Evolutionary conservation across 495 filamentous ascomycete genomes (phyloP).

Genomic region (Penicillium ucsense): DNA sequence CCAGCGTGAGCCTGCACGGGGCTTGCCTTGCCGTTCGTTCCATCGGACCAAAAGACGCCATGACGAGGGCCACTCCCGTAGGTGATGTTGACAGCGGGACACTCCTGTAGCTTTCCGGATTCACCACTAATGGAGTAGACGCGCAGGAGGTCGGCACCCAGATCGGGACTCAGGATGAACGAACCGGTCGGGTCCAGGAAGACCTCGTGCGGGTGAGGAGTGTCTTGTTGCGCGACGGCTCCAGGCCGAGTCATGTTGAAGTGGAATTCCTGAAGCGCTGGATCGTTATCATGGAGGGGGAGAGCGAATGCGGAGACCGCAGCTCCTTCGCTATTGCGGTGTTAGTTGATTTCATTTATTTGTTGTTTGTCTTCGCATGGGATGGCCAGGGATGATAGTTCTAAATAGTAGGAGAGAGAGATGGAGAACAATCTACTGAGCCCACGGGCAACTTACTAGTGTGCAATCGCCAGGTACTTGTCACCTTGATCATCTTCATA

Average conservation of each 20-base stretch:
- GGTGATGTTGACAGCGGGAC: constrained; percentile 19
- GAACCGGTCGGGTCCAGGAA: constrained; percentile 58
- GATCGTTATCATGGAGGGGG: constrained; percentile 12
- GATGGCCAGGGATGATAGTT: no score
- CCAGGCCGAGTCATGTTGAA: constrained; percentile 43
- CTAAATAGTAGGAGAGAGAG: no score
- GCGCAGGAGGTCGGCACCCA: constrained; percentile 62
- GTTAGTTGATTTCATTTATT: constrained; percentile 3
- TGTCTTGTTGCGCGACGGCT: constrained; percentile 48
- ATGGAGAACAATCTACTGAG: no score
- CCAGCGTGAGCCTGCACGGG: background rate
- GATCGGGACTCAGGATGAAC: constrained; percentile 59
- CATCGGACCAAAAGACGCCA: constrained; percentile 43
- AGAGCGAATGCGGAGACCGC: constrained; percentile 29
- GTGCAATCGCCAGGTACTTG: constrained; percentile 33
- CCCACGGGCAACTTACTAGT: constrained; percentile 28
- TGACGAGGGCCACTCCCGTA: constrained; percentile 60
- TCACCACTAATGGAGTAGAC: constrained; percentile 45
- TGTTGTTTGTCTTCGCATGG: background rate
- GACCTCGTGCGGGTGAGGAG: constrained; percentile 61
- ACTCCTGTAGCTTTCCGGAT: constrained; percentile 20
- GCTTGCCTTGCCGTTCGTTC: constrained; percentile 1
- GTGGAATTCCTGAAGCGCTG: constrained; percentile 35
- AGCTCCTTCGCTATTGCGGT: constrained; percentile 18
- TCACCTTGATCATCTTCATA: constrained; percentile 19